Evolutionary conservation across 345 rosid species (phyloP).

Genomic region (Trapa bicornis): DNA sequence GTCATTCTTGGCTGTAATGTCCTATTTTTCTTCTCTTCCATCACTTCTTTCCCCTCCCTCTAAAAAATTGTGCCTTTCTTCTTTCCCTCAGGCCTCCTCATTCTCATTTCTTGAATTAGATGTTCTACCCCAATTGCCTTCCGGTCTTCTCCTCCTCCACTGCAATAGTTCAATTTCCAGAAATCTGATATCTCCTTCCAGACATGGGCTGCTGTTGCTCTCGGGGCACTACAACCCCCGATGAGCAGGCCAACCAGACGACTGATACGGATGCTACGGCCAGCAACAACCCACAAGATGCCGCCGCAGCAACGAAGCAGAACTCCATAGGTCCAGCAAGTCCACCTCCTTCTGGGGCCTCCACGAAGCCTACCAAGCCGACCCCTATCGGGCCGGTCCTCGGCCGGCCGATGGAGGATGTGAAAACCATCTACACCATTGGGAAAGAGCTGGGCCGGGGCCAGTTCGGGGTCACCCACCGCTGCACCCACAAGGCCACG

Average conservation of each 20-base stretch:
- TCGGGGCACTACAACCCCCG: constrained; percentile 22
- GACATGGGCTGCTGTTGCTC: constrained; percentile 77
- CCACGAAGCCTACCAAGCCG: constrained; percentile 24
- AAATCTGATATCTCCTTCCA: constrained; percentile 9
- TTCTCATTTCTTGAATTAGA: not conserved
- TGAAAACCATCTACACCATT: constrained; percentile 42
- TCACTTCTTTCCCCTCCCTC: not conserved
- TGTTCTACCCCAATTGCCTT: constrained; percentile 6
- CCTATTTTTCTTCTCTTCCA: constrained; percentile 1
- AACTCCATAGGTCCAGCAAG: not conserved
- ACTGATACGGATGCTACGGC: not conserved
- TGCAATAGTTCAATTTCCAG: constrained; percentile 10
- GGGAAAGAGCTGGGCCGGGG: constrained; percentile 91
- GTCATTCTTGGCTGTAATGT: constrained; percentile 4
- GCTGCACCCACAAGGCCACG: constrained; percentile 58
- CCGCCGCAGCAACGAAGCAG: constrained; percentile 3
- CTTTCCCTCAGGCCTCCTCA: not conserved
- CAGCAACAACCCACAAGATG: constrained; percentile 5
- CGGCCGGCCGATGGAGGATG: constrained; percentile 87
- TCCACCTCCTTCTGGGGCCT: not conserved
- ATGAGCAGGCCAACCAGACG: constrained; percentile 12
- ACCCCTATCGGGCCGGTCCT: constrained; percentile 56
- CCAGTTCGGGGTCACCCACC: constrained; percentile 79
- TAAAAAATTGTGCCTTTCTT: not conserved
- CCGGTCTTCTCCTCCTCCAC: not conserved